Base-by-base conservation (phyloP, 148 eudicot species). In the Vaccinium vitisidaea region DNA sequence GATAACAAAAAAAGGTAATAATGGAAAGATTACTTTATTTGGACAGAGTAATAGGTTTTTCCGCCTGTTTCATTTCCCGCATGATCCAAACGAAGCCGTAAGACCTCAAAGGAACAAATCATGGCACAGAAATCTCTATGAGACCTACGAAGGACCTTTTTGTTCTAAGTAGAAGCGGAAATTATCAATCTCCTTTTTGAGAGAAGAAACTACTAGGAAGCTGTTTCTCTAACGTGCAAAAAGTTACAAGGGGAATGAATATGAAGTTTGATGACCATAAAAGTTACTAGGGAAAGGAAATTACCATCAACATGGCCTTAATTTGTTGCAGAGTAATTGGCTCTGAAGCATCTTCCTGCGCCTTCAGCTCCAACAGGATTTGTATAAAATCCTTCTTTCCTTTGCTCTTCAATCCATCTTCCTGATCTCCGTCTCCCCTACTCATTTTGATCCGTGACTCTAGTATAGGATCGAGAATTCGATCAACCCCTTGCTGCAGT, bases 291-390 rank as follows among this genome's bases (percentile, higher is more conserved):
- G 43, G 18, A 56, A 80, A 27, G 1, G 27, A 63, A 23, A n/a
- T 85, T 89, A 91, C 93, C 87, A 84, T 1, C 75, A 91, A 83
- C 50, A 91, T n/a, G 77, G 86, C 87, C 63, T 91, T 91, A 9
- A 90, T 84, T 58, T 91, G 87, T 50, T 81, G 43, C 80, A 71
- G 59, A 39, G 84, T 84, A 49, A 90, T 61, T 63, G 87, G 71
- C 48, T 6, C 63, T 69, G 85, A 16, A 70, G 82, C 69, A 77
- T 85, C 88, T 48, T 83, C 80, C 30, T 46, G 19, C 32, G 80
- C 84, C 59, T 84, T 88, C 4, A 81, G 74, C 70, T 91, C 86
- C 58, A 90, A 75, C 4, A 89, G 89, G 46, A 80, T 65, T 76
- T 88, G 90, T 5, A 92, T 79, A 83, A 90, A 85, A 73, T 87